Evolutionary conservation across 169 alveolate species (phyloP).

Genomic region (Sarcocystis neurona): DNA sequence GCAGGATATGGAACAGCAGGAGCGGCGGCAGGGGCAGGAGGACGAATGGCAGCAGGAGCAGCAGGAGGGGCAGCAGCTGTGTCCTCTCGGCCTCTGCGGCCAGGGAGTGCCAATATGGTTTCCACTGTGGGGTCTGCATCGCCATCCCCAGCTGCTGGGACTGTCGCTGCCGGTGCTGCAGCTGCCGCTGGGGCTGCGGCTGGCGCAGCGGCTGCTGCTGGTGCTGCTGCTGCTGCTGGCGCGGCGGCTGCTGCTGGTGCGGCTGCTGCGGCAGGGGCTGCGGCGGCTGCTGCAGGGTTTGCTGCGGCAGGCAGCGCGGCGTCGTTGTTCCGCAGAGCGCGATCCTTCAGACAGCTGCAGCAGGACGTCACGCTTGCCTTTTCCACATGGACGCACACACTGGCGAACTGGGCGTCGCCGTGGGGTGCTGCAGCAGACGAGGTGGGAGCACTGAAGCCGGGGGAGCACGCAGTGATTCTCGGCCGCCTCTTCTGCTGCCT

Average conservation of each 20-base stretch:
- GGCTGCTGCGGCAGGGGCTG: neutral
- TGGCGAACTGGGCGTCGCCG: conserved; percentile 52
- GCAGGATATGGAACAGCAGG: too few species aligned
- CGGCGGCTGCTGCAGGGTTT: neutral
- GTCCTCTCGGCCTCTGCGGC: too few species aligned
- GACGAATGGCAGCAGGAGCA: too few species aligned
- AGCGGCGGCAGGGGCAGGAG: too few species aligned
- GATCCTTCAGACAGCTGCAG: conserved; percentile 52
- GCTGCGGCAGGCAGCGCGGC: neutral
- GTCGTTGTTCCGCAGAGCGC: conserved; percentile 22
- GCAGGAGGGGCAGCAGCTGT: too few species aligned
- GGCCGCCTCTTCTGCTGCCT: conserved; percentile 36
- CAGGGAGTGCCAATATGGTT: too few species aligned
- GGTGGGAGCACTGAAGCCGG: conserved; percentile 47
- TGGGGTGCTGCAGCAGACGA: conserved; percentile 42
- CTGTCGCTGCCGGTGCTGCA: neutral
- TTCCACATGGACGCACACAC: conserved; percentile 44
- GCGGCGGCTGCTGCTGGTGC: neutral
- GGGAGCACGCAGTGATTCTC: conserved; percentile 43
- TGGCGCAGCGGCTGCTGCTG: neutral
- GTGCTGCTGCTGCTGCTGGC: neutral
- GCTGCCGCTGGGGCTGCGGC: neutral
- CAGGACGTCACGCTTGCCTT: conserved; percentile 43
- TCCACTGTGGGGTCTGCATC: neutral
- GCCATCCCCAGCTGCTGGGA: neutral